Conservation (phyloP, 2,329 filamentous ascomycete genomes). For the Cladosporium sp. region DNA sequence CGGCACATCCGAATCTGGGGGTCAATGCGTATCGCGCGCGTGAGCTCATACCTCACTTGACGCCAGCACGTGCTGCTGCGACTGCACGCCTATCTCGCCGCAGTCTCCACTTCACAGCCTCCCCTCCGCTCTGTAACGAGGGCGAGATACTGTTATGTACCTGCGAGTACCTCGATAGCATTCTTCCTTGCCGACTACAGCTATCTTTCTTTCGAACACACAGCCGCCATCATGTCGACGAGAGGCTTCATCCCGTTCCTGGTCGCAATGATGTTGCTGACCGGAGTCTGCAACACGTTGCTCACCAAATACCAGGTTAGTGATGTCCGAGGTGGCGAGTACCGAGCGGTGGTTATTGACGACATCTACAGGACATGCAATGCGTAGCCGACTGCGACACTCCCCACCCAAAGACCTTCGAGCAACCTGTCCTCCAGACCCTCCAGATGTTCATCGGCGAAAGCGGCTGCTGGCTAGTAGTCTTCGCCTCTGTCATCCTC, state of each 20-base stretch:
- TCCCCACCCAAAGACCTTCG: slow-evolving; percentile 70
- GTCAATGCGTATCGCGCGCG: slow-evolving; percentile 16
- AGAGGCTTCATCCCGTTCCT: slow-evolving; percentile 76
- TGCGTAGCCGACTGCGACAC: slow-evolving; percentile 88
- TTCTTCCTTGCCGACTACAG: not conserved
- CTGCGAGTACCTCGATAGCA: not conserved
- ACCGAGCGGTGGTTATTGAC: not conserved
- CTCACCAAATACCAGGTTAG: slow-evolving; percentile 92
- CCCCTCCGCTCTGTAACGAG: slow-evolving; percentile 3
- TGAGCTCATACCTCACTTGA: slow-evolving; percentile 18
- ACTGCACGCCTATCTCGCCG: slow-evolving; percentile 3
- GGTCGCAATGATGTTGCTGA: slow-evolving; percentile 94
- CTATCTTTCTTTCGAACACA: not conserved
- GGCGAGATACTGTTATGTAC: not conserved
- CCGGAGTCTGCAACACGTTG: slow-evolving; percentile 94
- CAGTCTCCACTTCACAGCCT: not conserved
- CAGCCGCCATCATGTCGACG: slow-evolving; percentile 57
- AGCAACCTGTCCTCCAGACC: slow-evolving; percentile 94
- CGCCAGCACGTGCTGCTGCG: slow-evolving; percentile 6
- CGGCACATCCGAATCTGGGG: slow-evolving; percentile 9
- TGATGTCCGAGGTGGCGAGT: not conserved
- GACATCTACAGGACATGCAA: slow-evolving; percentile 75
- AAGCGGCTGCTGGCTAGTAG: slow-evolving; percentile 91
- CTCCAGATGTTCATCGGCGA: slow-evolving; percentile 98
- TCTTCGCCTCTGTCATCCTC: slow-evolving; percentile 69